Evolutionary conservation across 2,329 filamentous ascomycete genomes (phyloP).

Genomic region (Colletotrichum navitas): DNA sequence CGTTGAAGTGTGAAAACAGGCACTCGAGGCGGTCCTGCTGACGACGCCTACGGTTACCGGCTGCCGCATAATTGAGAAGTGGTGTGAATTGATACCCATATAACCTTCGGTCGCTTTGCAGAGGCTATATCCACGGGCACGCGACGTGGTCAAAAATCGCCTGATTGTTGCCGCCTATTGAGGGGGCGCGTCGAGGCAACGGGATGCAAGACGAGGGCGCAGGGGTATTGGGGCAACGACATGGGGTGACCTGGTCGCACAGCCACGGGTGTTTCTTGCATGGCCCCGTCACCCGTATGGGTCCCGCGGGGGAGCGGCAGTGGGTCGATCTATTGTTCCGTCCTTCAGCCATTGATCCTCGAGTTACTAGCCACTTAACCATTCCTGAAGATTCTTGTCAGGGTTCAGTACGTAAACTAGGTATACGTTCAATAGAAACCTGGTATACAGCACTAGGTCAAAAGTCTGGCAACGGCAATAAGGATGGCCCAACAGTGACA

Average conservation of each 20-base stretch:
- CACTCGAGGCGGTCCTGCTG: slow-evolving; percentile 8
- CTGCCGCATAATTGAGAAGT: slow-evolving; percentile 20
- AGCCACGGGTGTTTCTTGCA: slow-evolving; percentile 38
- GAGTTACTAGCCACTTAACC: background rate
- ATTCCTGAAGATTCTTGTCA: background rate
- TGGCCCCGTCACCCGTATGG: slow-evolving; percentile 34
- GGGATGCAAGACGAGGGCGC: slow-evolving; percentile 22
- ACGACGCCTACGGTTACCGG: slow-evolving; percentile 3
- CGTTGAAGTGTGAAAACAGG: slow-evolving; percentile 21
- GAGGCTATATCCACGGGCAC: slow-evolving; percentile 12
- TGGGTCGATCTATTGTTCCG: slow-evolving; percentile 33
- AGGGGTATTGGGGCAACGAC: slow-evolving; percentile 17
- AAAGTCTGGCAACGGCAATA: too few species aligned
- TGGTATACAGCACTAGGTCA: too few species aligned
- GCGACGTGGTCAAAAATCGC: slow-evolving; percentile 27
- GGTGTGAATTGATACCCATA: background rate
- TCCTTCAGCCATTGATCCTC: background rate
- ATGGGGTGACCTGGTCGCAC: slow-evolving; percentile 37
- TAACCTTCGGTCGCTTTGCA: slow-evolving; percentile 6
- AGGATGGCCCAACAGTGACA: too few species aligned
- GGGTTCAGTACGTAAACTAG: background rate
- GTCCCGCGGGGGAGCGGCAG: slow-evolving; percentile 35
- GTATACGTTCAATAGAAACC: background rate
- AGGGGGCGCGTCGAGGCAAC: slow-evolving; percentile 18
- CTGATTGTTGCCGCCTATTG: slow-evolving; percentile 32